Percentiles rank a stretch among this genome's conserved stretches.
Evolutionary conservation across 345 rosid genomes (phyloP).

Genomic region (Brassica nigra): DNA sequence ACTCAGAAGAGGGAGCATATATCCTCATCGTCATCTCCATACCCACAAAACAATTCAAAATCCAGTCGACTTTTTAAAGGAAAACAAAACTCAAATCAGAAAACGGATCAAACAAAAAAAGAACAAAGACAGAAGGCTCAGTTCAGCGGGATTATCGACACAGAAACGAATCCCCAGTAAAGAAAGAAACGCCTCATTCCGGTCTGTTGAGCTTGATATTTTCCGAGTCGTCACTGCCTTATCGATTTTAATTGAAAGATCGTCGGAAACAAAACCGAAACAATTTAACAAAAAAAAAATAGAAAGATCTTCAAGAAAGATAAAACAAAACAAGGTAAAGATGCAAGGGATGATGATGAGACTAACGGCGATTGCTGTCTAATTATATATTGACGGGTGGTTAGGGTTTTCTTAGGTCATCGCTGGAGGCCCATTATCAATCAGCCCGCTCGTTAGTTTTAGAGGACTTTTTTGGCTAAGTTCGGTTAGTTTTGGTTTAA

Average conservation of each 20-base stretch:
- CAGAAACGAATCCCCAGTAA: constrained; percentile 39
- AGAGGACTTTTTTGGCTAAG: background rate
- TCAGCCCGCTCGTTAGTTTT: constrained; percentile 1
- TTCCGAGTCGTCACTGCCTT: constrained; percentile 73
- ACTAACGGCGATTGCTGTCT: background rate
- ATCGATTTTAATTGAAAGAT: background rate
- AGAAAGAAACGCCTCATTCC: constrained; percentile 67
- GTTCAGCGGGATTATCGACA: constrained; percentile 48
- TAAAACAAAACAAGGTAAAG: background rate
- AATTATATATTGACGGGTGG: background rate
- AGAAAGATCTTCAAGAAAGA: background rate
- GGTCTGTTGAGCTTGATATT: constrained; percentile 99
- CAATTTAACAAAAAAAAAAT: background rate
- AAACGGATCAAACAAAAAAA: background rate
- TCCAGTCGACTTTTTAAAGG: too few relatives aligned
- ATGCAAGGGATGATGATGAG: background rate
- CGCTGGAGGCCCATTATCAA: constrained; percentile 19
- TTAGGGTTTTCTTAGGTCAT: constrained; percentile 31
- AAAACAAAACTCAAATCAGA: background rate
- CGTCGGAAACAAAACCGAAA: background rate
- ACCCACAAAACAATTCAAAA: background rate
- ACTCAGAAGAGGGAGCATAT: constrained; percentile 46
- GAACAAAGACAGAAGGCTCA: constrained; percentile 26
- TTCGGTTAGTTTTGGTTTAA: background rate
- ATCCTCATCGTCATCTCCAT: constrained; percentile 42